A percentile compares a stretch with the other conserved stretches of the same genome.
Conservation (phyloP, 352 stramenopile genomes). For the Phytophthora uliginosa region DNA sequence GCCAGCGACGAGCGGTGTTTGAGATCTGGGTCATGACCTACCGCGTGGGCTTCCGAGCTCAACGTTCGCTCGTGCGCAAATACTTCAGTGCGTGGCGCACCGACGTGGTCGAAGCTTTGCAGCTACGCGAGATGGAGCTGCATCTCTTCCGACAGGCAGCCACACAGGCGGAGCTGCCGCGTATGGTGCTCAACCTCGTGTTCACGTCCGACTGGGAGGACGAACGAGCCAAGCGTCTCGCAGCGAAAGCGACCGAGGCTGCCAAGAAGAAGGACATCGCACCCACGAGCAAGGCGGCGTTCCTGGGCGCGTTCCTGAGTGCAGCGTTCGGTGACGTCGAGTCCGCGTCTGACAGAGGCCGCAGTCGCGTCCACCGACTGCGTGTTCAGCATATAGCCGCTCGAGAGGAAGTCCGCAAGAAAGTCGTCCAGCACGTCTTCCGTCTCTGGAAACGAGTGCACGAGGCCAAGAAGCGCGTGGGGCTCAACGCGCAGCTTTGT, state of each 20-base stretch:
- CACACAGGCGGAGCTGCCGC: slow-evolving; percentile 55
- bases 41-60: slow-evolving; percentile 45
- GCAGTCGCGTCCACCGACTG: slow-evolving; percentile 44
- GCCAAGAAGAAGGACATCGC: slow-evolving; percentile 19
- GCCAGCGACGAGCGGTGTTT: slow-evolving; percentile 45
- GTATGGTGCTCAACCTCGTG: slow-evolving; percentile 79
- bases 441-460: slow-evolving; percentile 71
- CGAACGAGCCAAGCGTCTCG: slow-evolving; percentile 26
- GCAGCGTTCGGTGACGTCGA: slow-evolving; percentile 62
- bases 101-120: slow-evolving; percentile 54
- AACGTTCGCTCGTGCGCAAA: slow-evolving; percentile 42
- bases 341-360: slow-evolving; percentile 25
- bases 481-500: slow-evolving; percentile 76
- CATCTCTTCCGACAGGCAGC: slow-evolving; percentile 65
- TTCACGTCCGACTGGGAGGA: slow-evolving; percentile 66
- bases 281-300: slow-evolving; percentile 17
- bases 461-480: slow-evolving; percentile 50
- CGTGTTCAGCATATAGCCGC: slow-evolving; percentile 54
- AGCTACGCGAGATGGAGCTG: slow-evolving; percentile 71
- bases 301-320: slow-evolving; percentile 62
- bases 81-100: slow-evolving; percentile 57
- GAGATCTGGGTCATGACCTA: slow-evolving; percentile 62
- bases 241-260: slow-evolving; percentile 22
- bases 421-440: slow-evolving; percentile 78
- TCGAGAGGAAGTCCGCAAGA: slow-evolving; percentile 61